Percentiles rank a stretch among this genome's conserved stretches.
These are phyloP conservation scores for Diplotaxis tenuifolia DNA, from an alignment of 345 rosid genomes.

Conservation along the genomic window DNA sequence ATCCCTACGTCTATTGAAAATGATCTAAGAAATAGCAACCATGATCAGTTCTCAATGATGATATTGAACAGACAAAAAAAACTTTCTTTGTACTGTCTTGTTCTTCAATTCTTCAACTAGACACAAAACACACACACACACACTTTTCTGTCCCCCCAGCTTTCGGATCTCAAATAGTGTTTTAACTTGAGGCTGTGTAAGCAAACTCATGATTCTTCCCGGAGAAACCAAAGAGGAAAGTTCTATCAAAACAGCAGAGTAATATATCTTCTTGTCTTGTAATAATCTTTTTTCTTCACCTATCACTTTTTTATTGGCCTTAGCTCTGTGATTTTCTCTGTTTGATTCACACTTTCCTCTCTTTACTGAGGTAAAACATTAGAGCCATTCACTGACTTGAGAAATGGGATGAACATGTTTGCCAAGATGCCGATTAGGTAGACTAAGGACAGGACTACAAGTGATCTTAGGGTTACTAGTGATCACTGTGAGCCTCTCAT, in stretches of 20 bases:
- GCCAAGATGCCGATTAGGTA: constrained; percentile 51
- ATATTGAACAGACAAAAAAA: no score
- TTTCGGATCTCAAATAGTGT: constrained; percentile 33
- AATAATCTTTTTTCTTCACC: background rate
- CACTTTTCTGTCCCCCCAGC: constrained; percentile 21
- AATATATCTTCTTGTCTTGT: constrained; percentile 15
- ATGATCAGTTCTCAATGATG: no score
- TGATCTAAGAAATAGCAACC: no score
- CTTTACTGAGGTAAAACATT: constrained; percentile 12
- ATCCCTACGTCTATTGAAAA: no score
- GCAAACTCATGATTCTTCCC: constrained; percentile 20
- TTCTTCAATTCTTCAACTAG: constrained; percentile 19
- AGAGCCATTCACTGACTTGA: background rate
- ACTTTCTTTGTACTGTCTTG: no score
- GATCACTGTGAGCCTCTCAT: no score
- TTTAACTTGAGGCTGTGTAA: background rate
- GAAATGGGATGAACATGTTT: constrained; percentile 52
- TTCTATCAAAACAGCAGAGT: constrained; percentile 21
- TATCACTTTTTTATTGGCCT: background rate
- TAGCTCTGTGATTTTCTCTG: background rate
- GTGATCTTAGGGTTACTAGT: constrained; percentile 59
- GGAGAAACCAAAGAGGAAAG: constrained; percentile 23
- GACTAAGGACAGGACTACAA: constrained; percentile 62
- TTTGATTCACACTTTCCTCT: background rate
- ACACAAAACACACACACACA: constrained; percentile 7